phyloP scores from a whole-genome alignment of 2,329 filamentous ascomycete species.

The Chrysosporium queenslandicum region DNA sequence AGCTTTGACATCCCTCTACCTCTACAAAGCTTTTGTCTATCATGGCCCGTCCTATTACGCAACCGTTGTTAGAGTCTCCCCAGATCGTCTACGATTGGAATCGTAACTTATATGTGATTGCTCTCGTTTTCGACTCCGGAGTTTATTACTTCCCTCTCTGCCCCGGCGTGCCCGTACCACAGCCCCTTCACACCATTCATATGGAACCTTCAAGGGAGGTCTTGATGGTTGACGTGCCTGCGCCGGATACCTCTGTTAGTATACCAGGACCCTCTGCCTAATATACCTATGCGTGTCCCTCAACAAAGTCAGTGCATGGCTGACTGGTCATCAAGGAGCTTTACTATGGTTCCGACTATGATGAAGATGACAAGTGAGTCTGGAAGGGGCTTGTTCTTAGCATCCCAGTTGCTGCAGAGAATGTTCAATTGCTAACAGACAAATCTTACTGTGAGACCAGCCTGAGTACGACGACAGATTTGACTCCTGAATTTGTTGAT shows the following conservation, averaged over 20 bases:
- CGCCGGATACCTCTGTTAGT: slow-evolving; percentile 2
- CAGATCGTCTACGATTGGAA: slow-evolving; percentile 8
- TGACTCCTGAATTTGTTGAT: slow-evolving; percentile 18
- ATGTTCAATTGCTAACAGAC: not conserved
- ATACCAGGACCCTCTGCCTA: not conserved
- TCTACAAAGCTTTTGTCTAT: not conserved
- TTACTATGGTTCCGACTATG: slow-evolving; percentile 4
- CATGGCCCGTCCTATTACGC: slow-evolving; percentile 3
- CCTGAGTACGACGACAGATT: slow-evolving; percentile 17
- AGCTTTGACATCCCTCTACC: not conserved
- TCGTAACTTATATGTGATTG: slow-evolving; percentile 7
- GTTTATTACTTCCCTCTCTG: slow-evolving; percentile 5
- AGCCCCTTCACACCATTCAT: not conserved
- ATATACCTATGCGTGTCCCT: not conserved
- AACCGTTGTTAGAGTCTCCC: not conserved
- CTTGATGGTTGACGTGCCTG: slow-evolving; percentile 3
- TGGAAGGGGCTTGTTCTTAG: not conserved
- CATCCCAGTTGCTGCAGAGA: too few relatives aligned
- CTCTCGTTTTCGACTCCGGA: not conserved
- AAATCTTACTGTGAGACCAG: not conserved
- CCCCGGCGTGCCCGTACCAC: not conserved
- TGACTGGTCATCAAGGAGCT: slow-evolving; percentile 3
- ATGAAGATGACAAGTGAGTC: slow-evolving; percentile 10
- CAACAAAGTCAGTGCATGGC: not conserved
- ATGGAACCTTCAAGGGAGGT: not conserved